A percentile compares a stretch with the other conserved stretches of the same genome.
Evolutionary conservation across 306 rosid genomes (phyloP).

Genomic region (Ormosia emarginata): DNA sequence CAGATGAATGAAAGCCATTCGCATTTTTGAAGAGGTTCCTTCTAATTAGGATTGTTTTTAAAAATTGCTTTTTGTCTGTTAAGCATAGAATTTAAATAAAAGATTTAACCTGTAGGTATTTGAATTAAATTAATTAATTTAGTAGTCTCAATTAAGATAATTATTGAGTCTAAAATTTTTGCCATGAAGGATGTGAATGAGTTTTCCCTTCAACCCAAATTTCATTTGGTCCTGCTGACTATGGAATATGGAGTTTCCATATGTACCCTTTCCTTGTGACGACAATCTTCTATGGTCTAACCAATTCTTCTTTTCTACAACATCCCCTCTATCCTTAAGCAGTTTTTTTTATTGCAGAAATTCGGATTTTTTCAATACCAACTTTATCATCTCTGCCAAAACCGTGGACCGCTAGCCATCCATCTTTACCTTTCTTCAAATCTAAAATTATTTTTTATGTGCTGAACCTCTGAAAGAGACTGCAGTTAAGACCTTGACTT

Average conservation of each 20-base stretch:
- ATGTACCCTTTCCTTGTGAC: neutral
- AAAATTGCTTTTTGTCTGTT: neutral
- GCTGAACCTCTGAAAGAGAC: slow-evolving; percentile 4
- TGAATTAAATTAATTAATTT: neutral
- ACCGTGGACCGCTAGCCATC: neutral
- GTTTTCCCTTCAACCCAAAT: neutral
- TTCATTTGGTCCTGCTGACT: neutral
- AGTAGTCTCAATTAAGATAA: neutral
- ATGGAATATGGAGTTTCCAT: neutral
- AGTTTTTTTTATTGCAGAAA: neutral
- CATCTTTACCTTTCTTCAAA: neutral
- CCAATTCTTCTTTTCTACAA: neutral
- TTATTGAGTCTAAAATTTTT: neutral
- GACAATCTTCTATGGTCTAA: neutral
- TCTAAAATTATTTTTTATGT: neutral
- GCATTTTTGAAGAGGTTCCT: neutral
- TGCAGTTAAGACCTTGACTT: slow-evolving; percentile 42
- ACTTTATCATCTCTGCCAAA: neutral
- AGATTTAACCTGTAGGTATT: neutral
- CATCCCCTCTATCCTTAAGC: neutral
- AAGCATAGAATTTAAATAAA: neutral
- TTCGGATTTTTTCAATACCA: neutral
- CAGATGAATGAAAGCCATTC: neutral
- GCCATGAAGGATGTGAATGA: neutral
- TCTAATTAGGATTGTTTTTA: neutral